phyloP scores from a whole-genome alignment of 2,329 filamentous ascomycete genomes.

The Escovopsis weberi region DNA sequence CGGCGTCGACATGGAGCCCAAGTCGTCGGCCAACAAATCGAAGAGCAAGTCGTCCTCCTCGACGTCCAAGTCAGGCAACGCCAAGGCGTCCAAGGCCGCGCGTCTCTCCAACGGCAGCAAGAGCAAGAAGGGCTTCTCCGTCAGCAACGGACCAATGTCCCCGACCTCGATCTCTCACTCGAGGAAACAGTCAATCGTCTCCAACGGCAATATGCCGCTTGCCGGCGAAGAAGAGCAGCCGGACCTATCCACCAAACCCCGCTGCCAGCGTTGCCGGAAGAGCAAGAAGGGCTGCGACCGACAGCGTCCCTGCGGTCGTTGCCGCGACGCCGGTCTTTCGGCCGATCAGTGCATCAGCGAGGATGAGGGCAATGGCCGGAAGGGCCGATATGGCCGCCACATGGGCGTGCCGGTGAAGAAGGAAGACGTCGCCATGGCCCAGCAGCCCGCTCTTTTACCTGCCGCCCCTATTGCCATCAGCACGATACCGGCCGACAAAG shows the following conservation, averaged over 20 bases:
- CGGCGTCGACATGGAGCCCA: conserved; percentile 26
- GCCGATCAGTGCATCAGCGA: conserved; percentile 93
- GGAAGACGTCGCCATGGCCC: conserved; percentile 30
- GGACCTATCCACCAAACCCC: conserved; percentile 86
- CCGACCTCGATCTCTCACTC: conserved; percentile 53
- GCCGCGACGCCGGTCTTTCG: conserved; percentile 88
- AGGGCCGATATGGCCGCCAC: conserved; percentile 72
- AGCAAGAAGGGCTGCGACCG: conserved; percentile 99
- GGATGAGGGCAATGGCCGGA: conserved; percentile 93
- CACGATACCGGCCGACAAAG: conserved; percentile 30
- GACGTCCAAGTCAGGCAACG: conserved; percentile 16
- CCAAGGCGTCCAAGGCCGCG: conserved; percentile 29
- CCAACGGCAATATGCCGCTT: conserved; percentile 31
- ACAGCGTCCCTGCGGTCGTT: conserved; percentile 86
- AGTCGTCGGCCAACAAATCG: conserved; percentile 22
- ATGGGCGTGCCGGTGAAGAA: conserved; percentile 53
- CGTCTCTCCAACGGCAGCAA: conserved; percentile 28
- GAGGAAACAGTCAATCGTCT: conserved; percentile 62
- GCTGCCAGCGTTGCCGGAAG: conserved; percentile 96
- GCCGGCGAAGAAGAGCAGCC: conserved; percentile 75
- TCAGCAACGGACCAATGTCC: conserved; percentile 37
- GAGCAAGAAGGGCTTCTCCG: conserved; percentile 33
- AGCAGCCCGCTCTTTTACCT: conserved; percentile 25
- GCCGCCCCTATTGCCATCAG: conserved; percentile 27
- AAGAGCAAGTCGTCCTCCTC: conserved; percentile 26